Conservation (phyloP, 371 early-diverging fungal genomes). For the Syncephalastrum sp. region DNA sequence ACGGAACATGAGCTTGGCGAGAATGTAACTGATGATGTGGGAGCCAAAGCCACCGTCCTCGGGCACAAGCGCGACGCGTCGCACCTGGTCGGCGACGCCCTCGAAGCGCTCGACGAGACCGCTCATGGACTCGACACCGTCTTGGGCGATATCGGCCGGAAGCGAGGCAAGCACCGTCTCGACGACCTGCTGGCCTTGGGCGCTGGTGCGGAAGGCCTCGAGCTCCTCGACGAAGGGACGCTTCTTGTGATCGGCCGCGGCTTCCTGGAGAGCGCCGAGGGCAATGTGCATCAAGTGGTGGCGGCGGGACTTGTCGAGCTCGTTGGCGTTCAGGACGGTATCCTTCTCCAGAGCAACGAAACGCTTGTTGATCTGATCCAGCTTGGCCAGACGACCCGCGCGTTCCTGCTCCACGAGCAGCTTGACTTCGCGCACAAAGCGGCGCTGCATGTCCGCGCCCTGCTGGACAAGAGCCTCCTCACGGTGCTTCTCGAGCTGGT, state of each 20-base stretch:
- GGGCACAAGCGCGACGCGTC: conserved; percentile 81
- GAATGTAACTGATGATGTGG: conserved; percentile 65
- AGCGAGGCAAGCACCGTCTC: conserved; percentile 60
- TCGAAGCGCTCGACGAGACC: conserved; percentile 76
- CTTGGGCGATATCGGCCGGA: conserved; percentile 48
- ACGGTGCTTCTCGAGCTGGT: conserved; percentile 37
- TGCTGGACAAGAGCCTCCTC: conserved; percentile 41
- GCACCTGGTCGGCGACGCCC: conserved; percentile 61
- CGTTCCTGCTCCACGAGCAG: conserved; percentile 85
- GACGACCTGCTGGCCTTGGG: conserved; percentile 50
- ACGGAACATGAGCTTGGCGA: conserved; percentile 75
- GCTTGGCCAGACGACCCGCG: conserved; percentile 77
- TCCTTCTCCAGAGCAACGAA: conserved; percentile 69
- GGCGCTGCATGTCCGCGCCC: conserved; percentile 50
- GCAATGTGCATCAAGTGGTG: conserved; percentile 50
- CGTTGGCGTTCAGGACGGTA: conserved; percentile 54
- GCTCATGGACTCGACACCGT: conserved; percentile 66
- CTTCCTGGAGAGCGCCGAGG: conserved; percentile 49
- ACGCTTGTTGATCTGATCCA: conserved; percentile 77
- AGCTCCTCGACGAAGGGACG: conserved; percentile 71
- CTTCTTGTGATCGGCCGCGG: conserved; percentile 27
- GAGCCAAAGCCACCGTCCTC: conserved; percentile 81
- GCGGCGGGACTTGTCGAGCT: conserved; percentile 46
- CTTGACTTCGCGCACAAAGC: conserved; percentile 68
- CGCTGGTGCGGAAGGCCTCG: conserved; percentile 56